These are phyloP conservation scores for Dendrocalamus sinicus DNA, from an alignment of 176 grass and related monocot genomes.

Conservation along the genomic window DNA sequence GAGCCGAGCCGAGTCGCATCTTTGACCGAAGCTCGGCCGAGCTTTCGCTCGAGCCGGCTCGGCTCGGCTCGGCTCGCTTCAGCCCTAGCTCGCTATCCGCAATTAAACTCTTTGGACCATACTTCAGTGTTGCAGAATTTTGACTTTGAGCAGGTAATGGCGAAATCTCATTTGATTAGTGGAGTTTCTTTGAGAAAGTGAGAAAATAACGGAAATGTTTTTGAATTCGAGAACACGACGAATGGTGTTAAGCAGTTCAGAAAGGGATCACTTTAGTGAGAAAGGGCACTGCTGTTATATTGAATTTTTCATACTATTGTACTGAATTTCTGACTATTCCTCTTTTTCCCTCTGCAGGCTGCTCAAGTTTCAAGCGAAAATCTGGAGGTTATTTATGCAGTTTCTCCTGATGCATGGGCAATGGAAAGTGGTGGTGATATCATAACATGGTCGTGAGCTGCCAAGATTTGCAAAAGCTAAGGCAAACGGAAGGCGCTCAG, in stretches of 20 bases:
- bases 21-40: no score
- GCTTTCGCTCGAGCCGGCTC: no score
- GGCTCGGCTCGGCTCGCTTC: no score
- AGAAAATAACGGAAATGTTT: not conserved
- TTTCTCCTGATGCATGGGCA: conserved; percentile 30
- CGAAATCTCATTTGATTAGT: conserved; percentile 11
- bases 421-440: conserved; percentile 36
- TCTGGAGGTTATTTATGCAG: conserved; percentile 42
- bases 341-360: conserved; percentile 33
- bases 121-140: not conserved
- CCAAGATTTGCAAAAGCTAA: conserved; percentile 16
- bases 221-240: not conserved
- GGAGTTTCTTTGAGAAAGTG: conserved; percentile 2
- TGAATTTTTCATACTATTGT: not conserved
- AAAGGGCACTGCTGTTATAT: not conserved
- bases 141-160: not conserved
- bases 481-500: conserved; percentile 39
- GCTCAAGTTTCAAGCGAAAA: conserved; percentile 42
- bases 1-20: no score
- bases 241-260: not conserved
- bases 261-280: not conserved
- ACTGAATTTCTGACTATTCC: conserved; percentile 1
- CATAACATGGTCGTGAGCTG: conserved; percentile 21
- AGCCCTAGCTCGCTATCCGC: not conserved
- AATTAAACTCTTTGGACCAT: conserved; percentile 18